Evolutionary conservation across 129 eudicot genomes (phyloP).

Genomic region (Saposhnikovia divaricata): DNA sequence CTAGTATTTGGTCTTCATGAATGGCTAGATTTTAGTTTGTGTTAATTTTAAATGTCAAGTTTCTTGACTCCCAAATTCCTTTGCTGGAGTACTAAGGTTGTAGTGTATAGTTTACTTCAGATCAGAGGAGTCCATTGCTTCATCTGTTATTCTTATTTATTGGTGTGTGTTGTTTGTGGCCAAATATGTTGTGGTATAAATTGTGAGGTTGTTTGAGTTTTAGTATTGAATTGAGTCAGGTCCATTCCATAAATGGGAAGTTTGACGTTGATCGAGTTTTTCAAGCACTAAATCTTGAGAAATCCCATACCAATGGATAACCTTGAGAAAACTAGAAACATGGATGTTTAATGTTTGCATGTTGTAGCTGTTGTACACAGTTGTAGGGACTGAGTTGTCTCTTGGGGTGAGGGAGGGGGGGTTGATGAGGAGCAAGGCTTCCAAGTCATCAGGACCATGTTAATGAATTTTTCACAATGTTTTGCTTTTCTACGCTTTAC

Average conservation of each 20-base stretch:
- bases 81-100: background rate
- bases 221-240: background rate
- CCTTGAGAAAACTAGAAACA: background rate
- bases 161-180: background rate
- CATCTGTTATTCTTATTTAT: background rate
- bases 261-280: background rate
- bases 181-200: background rate
- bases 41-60: background rate
- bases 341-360: background rate
- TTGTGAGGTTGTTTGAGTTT: background rate
- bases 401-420: background rate
- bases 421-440: background rate
- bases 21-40: background rate
- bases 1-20: background rate
- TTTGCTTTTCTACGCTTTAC: background rate
- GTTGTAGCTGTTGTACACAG: background rate
- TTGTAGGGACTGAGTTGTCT: background rate
- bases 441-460: background rate
- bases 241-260: background rate
- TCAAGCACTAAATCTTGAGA: background rate
- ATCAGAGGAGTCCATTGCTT: background rate
- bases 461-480: background rate
- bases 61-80: background rate
- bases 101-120: background rate
- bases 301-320: background rate